phyloP scores from a whole-genome alignment of 2,329 filamentous ascomycete species.

The Neonectria faginata region DNA sequence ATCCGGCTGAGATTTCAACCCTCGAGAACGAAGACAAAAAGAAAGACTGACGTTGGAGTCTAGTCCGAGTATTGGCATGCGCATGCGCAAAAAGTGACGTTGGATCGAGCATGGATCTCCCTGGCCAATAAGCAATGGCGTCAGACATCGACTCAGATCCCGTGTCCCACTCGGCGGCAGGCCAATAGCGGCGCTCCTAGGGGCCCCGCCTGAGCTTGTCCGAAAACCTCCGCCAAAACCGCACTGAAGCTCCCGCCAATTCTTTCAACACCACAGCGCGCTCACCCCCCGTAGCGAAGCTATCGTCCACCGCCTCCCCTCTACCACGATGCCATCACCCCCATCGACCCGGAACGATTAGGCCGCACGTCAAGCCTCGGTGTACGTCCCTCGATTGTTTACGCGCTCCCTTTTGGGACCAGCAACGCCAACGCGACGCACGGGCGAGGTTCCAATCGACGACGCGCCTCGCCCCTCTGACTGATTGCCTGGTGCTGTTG shows the following conservation, averaged over 20 bases:
- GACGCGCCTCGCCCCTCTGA: conserved; percentile 20
- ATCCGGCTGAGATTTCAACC: no score
- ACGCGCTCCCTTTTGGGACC: not conserved
- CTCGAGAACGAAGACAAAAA: no score
- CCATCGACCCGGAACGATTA: conserved; percentile 6
- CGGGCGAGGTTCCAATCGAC: conserved; percentile 7
- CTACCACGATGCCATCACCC: conserved; percentile 19
- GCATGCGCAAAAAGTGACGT: not conserved
- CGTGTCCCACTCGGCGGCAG: conserved; percentile 1
- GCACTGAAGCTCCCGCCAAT: conserved; percentile 23
- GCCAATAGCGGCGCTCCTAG: not conserved
- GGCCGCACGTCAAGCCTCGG: conserved; percentile 4
- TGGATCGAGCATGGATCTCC: not conserved
- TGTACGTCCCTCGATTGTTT: not conserved
- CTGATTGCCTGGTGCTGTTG: not conserved
- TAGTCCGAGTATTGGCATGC: not conserved
- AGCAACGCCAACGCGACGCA: conserved; percentile 8
- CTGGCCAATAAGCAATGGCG: not conserved
- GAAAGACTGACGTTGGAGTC: no score
- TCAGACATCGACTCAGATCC: not conserved
- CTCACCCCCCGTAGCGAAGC: conserved; percentile 13
- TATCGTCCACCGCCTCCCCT: conserved; percentile 5
- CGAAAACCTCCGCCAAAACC: conserved; percentile 8
- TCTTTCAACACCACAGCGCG: conserved; percentile 27
- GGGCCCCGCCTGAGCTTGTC: conserved; percentile 20